Evolutionary conservation across 805 yeast species (phyloP).

Genomic region (Yarrowia sp.): DNA sequence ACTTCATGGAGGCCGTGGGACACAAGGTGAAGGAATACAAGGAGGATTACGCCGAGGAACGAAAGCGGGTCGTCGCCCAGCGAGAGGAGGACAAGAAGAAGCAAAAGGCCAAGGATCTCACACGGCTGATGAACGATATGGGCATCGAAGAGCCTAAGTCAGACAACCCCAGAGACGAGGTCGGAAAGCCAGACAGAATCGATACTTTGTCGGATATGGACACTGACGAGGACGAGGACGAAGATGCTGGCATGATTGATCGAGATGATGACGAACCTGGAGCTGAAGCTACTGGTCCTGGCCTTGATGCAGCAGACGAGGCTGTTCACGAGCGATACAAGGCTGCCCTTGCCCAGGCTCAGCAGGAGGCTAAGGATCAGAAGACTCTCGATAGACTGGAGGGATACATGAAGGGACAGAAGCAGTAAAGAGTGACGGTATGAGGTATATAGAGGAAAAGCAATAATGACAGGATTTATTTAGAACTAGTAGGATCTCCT

Average conservation of each 20-base stretch:
- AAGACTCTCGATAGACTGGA: constrained; percentile 41
- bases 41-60: constrained; percentile 80
- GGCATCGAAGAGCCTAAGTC: constrained; percentile 66
- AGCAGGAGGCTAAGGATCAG: constrained; percentile 42
- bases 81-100: constrained; percentile 77
- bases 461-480: neutral
- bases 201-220: constrained; percentile 64
- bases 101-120: constrained; percentile 73
- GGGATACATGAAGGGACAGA: constrained; percentile 33
- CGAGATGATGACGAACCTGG: constrained; percentile 46
- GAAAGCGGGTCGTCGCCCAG: constrained; percentile 78
- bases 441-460: neutral
- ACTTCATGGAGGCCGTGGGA: constrained; percentile 83
- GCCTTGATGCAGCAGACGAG: constrained; percentile 45
- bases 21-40: constrained; percentile 87
- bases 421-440: neutral
- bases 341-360: constrained; percentile 58
- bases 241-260: constrained; percentile 47
- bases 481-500: neutral
- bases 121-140: constrained; percentile 82
- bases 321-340: constrained; percentile 73
- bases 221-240: constrained; percentile 49
- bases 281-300: constrained; percentile 42
- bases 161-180: constrained; percentile 45
- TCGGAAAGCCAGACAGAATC: constrained; percentile 57